Conservation (phyloP, 2,329 filamentous ascomycete genomes). For the Phyllosticta ampelicida region DNA sequence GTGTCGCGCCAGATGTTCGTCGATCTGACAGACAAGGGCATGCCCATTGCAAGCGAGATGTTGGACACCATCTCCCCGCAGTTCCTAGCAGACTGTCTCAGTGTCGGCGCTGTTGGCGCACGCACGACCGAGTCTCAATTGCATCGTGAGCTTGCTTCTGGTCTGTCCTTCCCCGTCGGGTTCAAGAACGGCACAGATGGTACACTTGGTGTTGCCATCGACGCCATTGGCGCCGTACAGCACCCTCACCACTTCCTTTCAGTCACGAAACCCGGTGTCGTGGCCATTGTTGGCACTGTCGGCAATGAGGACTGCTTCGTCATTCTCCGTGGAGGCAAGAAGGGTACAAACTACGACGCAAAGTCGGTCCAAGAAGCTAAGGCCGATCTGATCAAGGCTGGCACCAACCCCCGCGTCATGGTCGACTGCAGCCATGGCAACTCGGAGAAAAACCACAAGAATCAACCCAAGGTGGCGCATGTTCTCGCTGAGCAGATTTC, state of each 20-base stretch:
- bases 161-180: slow-evolving; percentile 90
- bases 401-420: slow-evolving; percentile 72
- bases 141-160: slow-evolving; percentile 86
- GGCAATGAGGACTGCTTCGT: slow-evolving; percentile 98
- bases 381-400: slow-evolving; percentile 62
- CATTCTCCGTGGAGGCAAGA: slow-evolving; percentile 83
- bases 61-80: slow-evolving; percentile 96
- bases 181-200: slow-evolving; percentile 99
- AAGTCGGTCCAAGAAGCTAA: slow-evolving; percentile 77
- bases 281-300: slow-evolving; percentile 85
- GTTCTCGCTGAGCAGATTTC: slow-evolving; percentile 74
- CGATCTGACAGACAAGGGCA: slow-evolving; percentile 80
- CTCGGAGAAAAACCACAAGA: slow-evolving; percentile 90
- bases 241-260: slow-evolving; percentile 95
- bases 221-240: slow-evolving; percentile 85
- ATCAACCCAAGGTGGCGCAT: slow-evolving; percentile 87
- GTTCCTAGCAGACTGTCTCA: slow-evolving; percentile 86
- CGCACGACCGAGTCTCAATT: slow-evolving; percentile 93
- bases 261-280: slow-evolving; percentile 91
- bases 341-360: slow-evolving; percentile 88
- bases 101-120: slow-evolving; percentile 88
- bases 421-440: slow-evolving; percentile 98
- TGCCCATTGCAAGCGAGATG: slow-evolving; percentile 97
- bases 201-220: slow-evolving; percentile 76
- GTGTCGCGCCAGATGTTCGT: slow-evolving; percentile 84